Conservation (phyloP, 2,329 filamentous ascomycete species). For the Aspergillus quadricinctus region DNA sequence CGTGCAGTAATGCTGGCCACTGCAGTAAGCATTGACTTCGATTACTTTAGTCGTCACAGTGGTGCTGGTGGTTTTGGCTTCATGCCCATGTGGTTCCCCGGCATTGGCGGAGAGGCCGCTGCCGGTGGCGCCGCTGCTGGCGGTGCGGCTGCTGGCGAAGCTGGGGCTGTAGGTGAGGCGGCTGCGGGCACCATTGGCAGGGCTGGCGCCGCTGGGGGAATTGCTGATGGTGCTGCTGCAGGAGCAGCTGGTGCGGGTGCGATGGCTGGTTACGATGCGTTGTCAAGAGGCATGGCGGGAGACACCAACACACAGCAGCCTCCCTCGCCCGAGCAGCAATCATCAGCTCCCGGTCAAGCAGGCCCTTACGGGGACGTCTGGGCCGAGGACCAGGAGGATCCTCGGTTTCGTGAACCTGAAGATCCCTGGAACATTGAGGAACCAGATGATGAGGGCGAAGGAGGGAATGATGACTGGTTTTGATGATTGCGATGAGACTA, state of each 20-base stretch:
- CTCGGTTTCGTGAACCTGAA: not conserved
- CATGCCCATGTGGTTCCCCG: constrained; percentile 52
- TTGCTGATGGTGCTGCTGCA: constrained; percentile 37
- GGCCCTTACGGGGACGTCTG: constrained; percentile 24
- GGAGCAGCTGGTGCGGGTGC: constrained; percentile 53
- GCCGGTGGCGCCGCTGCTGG: constrained; percentile 39
- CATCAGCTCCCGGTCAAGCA: constrained; percentile 13
- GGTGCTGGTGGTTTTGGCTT: constrained; percentile 43
- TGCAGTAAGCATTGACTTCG: constrained; percentile 62
- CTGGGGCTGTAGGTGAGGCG: constrained; percentile 33
- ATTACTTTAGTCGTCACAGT: constrained; percentile 63
- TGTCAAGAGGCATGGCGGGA: constrained; percentile 49
- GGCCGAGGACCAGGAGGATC: constrained; percentile 17
- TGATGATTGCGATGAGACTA: constrained; percentile 8
- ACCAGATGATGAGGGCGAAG: constrained; percentile 14
- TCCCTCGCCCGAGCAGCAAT: constrained; percentile 14
- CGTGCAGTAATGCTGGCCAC: constrained; percentile 63
- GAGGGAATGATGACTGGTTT: constrained; percentile 24
- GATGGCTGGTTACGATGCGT: constrained; percentile 60
- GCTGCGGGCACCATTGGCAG: constrained; percentile 34
- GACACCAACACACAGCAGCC: constrained; percentile 14
- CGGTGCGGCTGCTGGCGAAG: constrained; percentile 36
- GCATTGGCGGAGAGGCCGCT: constrained; percentile 38
- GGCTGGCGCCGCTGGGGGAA: constrained; percentile 40
- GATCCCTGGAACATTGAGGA: constrained; percentile 19